Base-by-base conservation (phyloP, 805 yeast species). In the Zygosaccharomyces pseudorouxii region DNA sequence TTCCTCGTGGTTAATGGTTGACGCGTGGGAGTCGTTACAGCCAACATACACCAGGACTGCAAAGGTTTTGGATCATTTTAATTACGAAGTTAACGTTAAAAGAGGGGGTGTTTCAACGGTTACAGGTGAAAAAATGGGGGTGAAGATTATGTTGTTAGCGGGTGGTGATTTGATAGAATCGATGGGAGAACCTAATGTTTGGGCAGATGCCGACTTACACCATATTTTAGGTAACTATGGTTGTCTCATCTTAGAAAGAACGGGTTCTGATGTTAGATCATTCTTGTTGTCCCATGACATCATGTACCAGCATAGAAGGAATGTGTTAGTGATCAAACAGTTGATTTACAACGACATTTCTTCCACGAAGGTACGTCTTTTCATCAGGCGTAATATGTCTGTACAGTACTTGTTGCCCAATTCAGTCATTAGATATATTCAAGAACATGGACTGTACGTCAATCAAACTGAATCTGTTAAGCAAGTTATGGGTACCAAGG, bases 181-280 rank as follows among this genome's bases (percentile, higher is more conserved):
- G 38, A 93, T 93, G 98, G 99, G 99, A n/a, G 99, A 93, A 69
- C 98, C 99, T 19, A 93, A 92, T 60, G 99, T 93, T 33, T 93
- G 99, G 99, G 96, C 96, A 1, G 98, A 92, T 65, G 84, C 78
- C 49, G 99, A 93, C 68, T 74, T 93, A 59, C 95, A 89, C 60
- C 99, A 93, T 65, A 93, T 93, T 41, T 75, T 93, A 56, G 99
- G 99, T 23, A 84, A 86, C 53, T 93, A 93, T 68, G 99, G 99
- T 2, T 93, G 99, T 71, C 72, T 93, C 53, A 93, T 93, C 43
- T 97, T 93, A 19, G 99, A 93, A 72, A 77, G 99, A 58, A 92
- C 99, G 0, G 99, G 99, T 5, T 77, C 93, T 8, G 99, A 93
- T 69, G 99, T 93, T 45, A 79, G 99, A 60, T 82, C 89, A 33